Percentiles rank a stretch among this genome's conserved stretches.
These are phyloP conservation scores for Zasmidium citrigriseum DNA, from an alignment of 2,329 filamentous ascomycete genomes.

Conservation along the genomic window DNA sequence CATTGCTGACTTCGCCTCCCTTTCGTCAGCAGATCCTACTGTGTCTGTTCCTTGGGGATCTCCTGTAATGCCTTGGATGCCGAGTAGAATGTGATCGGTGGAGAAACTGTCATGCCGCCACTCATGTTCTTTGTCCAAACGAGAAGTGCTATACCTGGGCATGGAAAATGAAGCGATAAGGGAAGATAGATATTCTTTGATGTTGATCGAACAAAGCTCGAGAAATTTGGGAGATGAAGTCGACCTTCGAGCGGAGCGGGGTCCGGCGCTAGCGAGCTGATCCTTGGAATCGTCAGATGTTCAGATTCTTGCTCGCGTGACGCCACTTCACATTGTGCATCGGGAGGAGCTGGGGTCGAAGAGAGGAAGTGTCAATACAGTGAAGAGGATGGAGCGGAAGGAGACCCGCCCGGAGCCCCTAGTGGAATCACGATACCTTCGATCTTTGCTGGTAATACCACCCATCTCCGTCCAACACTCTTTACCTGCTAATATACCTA, in stretches of 20 bases:
- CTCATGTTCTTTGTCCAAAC: too few relatives aligned
- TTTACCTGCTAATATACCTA: constrained; percentile 34
- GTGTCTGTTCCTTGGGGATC: too few relatives aligned
- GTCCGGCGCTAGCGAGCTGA: neutral
- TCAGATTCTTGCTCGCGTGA: neutral
- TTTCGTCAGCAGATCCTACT: too few relatives aligned
- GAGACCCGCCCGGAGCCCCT: neutral
- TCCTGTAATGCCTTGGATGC: too few relatives aligned
- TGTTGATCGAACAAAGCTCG: neutral
- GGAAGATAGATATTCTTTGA: neutral
- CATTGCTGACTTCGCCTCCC: too few relatives aligned
- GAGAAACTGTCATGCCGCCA: too few relatives aligned
- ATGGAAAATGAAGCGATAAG: neutral
- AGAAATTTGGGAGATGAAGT: neutral
- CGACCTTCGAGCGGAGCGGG: neutral
- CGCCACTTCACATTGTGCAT: neutral
- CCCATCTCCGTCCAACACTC: constrained; percentile 1
- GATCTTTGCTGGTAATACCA: constrained; percentile 47
- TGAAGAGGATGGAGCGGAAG: neutral
- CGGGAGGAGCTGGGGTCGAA: neutral
- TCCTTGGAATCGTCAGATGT: neutral
- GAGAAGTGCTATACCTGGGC: too few relatives aligned
- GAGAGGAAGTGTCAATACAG: neutral
- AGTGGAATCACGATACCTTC: constrained; percentile 50
- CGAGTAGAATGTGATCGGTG: too few relatives aligned